Evolutionary conservation across 306 rosid genomes (phyloP).

Genomic region (Phaseolus lunatus): DNA sequence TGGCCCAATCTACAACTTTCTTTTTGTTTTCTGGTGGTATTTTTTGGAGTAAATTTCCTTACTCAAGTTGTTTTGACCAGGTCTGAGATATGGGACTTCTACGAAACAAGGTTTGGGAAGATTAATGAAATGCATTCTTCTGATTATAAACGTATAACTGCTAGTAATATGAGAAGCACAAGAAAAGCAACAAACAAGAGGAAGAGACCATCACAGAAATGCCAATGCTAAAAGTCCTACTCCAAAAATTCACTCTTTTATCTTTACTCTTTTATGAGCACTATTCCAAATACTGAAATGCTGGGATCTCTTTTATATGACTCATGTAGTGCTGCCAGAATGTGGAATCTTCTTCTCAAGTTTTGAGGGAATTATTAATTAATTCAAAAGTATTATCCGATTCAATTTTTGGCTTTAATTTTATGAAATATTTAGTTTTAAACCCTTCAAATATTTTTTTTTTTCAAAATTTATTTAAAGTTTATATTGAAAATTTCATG

Average conservation of each 20-base stretch:
- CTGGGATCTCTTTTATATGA: too few relatives aligned
- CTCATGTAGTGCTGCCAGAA: too few relatives aligned
- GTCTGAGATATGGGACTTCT: constrained; percentile 68
- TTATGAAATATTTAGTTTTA: too few relatives aligned
- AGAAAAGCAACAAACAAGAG: constrained; percentile 39
- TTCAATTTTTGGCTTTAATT: too few relatives aligned
- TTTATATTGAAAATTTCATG: too few relatives aligned
- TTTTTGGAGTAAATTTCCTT: constrained; percentile 1
- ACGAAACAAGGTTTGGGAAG: constrained; percentile 52
- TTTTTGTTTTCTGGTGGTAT: too few relatives aligned
- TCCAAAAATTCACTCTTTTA: neutral
- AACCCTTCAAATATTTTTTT: too few relatives aligned
- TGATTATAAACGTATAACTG: constrained; percentile 56
- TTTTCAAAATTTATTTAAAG: too few relatives aligned
- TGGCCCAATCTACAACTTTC: neutral
- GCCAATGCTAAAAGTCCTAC: constrained; percentile 6
- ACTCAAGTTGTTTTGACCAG: constrained; percentile 38
- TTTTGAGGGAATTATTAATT: too few relatives aligned
- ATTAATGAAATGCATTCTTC: constrained; percentile 54
- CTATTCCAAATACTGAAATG: too few relatives aligned
- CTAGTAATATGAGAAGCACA: constrained; percentile 53
- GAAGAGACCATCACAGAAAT: constrained; percentile 42
- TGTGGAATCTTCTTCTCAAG: too few relatives aligned
- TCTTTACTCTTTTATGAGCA: neutral
- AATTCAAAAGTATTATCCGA: too few relatives aligned